Evolutionary conservation across 2,329 filamentous ascomycete genomes (phyloP), one percentile per base, ranked within the genome.

Genomic region (Didymosphaeria variabile): DNA sequence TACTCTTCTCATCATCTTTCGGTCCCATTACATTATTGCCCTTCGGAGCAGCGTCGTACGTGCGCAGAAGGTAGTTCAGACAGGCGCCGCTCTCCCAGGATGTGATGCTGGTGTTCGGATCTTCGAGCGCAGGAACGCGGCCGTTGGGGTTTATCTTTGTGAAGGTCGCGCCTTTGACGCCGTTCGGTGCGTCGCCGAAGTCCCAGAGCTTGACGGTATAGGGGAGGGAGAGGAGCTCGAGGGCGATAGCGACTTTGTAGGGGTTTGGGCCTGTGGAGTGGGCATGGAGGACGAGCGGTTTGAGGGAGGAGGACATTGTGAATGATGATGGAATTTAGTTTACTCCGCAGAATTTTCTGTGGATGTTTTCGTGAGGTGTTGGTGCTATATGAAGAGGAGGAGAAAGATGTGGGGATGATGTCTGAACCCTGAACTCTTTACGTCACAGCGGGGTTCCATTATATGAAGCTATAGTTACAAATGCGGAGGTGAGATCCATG

Each of bases 31-130:
- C 10, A 7, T 44, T 26, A 9, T 55, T 45, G 3, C 38, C 38
- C 10, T 19, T 23, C 7, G 49, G 17, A 3, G n/a, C 23, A 9
- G n/a, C 23, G 38, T 55, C 38, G 52, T 55, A 55, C 15, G 38
- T 45, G 17, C 52, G 52, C 23, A 55, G 17, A 7, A 55, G 52
- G 52, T 55, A 44, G 17, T 55, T 55, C 9, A 55, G 19, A 38
- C 52, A 55, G 31, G 79, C 79, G 44, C 77, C 79, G 19, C 75
- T 77, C 61, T 82, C 79, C 79, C 79, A 80, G 2, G 80, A 61
- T 1, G 70, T 76, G 59, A 79, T 63, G 40, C 61, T 65, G 23
- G 72, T 79, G 68, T 82, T 82, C 1, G 79, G 80, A 64, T 82
- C 80, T 36, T 79, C 70, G 59, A 82, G 77, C 12, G 78, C 75